Conservation (phyloP, 73 alveolate species). For the Tetrahymena thermophila region DNA sequence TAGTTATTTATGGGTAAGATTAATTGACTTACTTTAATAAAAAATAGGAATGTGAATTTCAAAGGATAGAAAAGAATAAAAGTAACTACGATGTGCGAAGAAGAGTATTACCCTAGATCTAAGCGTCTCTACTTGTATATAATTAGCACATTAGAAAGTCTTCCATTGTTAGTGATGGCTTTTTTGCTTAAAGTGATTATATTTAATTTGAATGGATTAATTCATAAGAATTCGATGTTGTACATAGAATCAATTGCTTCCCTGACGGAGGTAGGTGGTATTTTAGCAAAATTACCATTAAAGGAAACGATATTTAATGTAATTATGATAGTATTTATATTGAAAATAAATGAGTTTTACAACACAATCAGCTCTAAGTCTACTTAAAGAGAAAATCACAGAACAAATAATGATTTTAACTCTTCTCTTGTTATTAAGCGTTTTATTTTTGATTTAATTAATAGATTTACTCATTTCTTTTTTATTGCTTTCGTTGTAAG, state of each 20-base stretch:
- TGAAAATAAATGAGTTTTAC: conserved; percentile 32
- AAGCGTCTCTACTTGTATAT: conserved; percentile 33
- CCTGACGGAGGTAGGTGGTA: conserved; percentile 32
- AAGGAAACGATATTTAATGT: conserved; percentile 44
- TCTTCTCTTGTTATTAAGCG: conserved; percentile 47
- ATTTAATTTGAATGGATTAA: conserved; percentile 45
- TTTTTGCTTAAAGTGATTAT: conserved; percentile 30
- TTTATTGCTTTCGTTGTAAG: conserved; percentile 46
- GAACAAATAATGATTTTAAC: conserved; percentile 38
- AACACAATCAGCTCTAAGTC: conserved; percentile 28
- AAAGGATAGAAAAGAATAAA: conserved; percentile 37
- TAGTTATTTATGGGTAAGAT: no score
- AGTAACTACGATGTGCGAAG: conserved; percentile 43
- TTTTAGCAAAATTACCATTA: conserved; percentile 39
- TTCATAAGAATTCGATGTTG: conserved; percentile 21
- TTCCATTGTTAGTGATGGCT: conserved; percentile 36
- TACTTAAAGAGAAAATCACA: conserved; percentile 57
- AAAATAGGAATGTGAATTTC: conserved; percentile 43
- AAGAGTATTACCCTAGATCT: conserved; percentile 26
- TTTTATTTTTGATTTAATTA: conserved; percentile 47
- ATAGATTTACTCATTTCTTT: conserved; percentile 50
- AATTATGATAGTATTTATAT: conserved; percentile 11
- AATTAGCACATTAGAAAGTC: conserved; percentile 16
- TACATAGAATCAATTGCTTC: conserved; percentile 29
- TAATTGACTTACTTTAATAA: background rate